These are phyloP conservation scores for Colletotrichum horii DNA, from an alignment of 2,329 filamentous ascomycete genomes.

Conservation along the genomic window DNA sequence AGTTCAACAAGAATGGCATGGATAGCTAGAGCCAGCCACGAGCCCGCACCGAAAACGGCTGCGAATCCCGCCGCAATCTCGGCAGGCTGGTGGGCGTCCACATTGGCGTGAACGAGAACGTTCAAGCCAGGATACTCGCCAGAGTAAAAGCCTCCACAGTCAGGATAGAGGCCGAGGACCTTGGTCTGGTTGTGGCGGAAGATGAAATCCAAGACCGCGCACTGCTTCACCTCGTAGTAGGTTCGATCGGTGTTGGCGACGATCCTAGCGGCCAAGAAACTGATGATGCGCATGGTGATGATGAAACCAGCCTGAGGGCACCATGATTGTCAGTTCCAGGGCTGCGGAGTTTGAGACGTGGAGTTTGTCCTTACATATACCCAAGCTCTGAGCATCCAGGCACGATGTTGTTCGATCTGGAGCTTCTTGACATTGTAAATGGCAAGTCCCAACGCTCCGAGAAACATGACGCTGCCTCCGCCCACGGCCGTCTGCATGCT, in stretches of 20 bases:
- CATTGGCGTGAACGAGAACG: constrained; percentile 34
- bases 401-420: constrained; percentile 67
- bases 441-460: constrained; percentile 48
- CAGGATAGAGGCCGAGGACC: constrained; percentile 43
- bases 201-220: constrained; percentile 51
- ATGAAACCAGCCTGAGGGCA: constrained; percentile 46
- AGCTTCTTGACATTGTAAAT: constrained; percentile 62
- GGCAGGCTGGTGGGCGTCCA: constrained; percentile 29
- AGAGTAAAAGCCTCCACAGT: constrained; percentile 43
- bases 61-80: constrained; percentile 46
- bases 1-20: constrained; percentile 22
- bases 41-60: constrained; percentile 51
- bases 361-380: constrained; percentile 41
- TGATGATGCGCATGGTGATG: constrained; percentile 53
- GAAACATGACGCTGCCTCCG: constrained; percentile 48
- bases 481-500: constrained; percentile 52
- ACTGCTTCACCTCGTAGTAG: constrained; percentile 41
- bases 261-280: constrained; percentile 42
- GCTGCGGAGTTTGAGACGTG: not conserved
- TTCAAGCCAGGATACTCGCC: constrained; percentile 29
- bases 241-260: constrained; percentile 29
- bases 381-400: constrained; percentile 67
- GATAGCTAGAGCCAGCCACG: constrained; percentile 41
- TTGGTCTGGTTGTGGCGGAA: constrained; percentile 27
- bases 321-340: not conserved